These are phyloP conservation scores for Chaetothyriales sp. DNA, from an alignment of 2,329 filamentous ascomycete genomes.

Conservation along the genomic window DNA sequence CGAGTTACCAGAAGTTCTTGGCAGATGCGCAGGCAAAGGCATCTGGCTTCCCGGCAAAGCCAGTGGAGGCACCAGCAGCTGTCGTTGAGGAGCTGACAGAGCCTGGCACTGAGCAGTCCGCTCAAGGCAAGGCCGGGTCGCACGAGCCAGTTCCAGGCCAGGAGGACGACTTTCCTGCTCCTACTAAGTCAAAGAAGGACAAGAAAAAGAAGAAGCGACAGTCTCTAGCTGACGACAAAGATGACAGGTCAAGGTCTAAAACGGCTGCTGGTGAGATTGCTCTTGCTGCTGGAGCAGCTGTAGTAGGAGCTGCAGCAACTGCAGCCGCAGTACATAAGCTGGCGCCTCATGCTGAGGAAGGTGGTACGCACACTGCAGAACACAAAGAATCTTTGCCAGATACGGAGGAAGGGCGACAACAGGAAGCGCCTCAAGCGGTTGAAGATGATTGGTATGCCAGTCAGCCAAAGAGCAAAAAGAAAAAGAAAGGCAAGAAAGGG, in stretches of 20 bases:
- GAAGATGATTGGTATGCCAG: conserved; percentile 1
- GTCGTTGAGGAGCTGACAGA: background rate
- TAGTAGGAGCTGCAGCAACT: background rate
- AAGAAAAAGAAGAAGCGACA: conserved; percentile 13
- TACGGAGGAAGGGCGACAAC: background rate
- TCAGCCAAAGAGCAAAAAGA: background rate
- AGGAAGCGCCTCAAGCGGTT: background rate
- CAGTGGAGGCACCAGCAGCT: background rate
- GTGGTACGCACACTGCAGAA: background rate
- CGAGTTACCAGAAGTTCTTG: background rate
- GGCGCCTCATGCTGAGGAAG: background rate
- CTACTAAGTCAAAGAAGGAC: conserved; percentile 3
- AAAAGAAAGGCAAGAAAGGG: conserved; percentile 10
- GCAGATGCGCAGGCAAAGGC: background rate
- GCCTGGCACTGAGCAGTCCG: background rate
- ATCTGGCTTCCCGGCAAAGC: background rate
- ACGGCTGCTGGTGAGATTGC: background rate
- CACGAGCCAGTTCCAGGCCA: background rate
- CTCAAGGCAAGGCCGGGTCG: background rate
- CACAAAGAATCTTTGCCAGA: background rate
- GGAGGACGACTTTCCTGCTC: background rate
- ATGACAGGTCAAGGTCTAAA: background rate
- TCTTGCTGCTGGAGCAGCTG: background rate
- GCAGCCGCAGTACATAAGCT: background rate
- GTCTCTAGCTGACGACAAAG: conserved; percentile 2